phyloP scores from a whole-genome alignment of 2,329 filamentous ascomycete genomes.

The Amauroascus verrucosus region DNA sequence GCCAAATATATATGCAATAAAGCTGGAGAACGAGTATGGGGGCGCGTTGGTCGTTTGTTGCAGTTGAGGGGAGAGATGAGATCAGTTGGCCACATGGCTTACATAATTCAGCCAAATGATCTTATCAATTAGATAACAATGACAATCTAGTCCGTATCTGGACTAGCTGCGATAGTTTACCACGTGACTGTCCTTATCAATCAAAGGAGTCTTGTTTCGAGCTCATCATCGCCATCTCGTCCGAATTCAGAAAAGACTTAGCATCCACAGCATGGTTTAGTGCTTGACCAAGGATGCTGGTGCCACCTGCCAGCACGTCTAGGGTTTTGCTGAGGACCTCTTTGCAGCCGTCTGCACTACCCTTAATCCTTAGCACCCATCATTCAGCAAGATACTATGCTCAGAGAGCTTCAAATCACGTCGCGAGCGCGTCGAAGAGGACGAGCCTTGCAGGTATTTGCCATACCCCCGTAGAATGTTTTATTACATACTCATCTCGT shows the following conservation, averaged over 20 bases:
- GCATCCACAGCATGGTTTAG: constrained; percentile 6
- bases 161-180: not conserved
- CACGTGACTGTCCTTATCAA: not conserved
- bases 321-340: not conserved
- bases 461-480: not conserved
- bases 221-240: not conserved
- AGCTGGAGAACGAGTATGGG: too few relatives aligned
- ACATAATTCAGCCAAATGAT: too few relatives aligned
- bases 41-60: too few relatives aligned
- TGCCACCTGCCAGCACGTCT: constrained; percentile 1
- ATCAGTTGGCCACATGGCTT: not conserved
- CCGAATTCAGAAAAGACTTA: not conserved
- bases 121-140: constrained; percentile 5
- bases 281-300: constrained; percentile 10
- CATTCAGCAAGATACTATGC: constrained; percentile 1
- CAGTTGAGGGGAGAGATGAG: not conserved
- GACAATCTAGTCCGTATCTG: not conserved
- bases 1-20: too few relatives aligned
- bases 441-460: constrained; percentile 1
- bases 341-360: not conserved
- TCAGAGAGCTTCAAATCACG: not conserved
- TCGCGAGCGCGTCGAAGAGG: not conserved
- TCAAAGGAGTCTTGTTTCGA: not conserved
- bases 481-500: not conserved
- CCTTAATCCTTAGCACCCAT: not conserved